Percentiles rank a stretch among this genome's conserved stretches.
Evolutionary conservation across 768 basidiomycete species (phyloP).

Genomic region (Suillus paluster): DNA sequence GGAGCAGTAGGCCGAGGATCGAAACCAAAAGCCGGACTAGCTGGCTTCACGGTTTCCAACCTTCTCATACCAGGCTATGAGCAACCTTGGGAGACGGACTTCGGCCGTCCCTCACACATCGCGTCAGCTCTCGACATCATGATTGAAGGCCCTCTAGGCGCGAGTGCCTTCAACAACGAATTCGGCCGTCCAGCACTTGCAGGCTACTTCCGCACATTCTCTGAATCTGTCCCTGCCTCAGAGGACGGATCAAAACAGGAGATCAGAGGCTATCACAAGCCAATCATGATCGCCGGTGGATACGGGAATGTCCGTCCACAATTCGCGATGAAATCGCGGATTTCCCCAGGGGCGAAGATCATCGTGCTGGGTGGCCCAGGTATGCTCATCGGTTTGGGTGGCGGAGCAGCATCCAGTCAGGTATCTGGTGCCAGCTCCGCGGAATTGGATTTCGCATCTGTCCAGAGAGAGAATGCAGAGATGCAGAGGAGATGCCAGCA

Average conservation of each 20-base stretch:
- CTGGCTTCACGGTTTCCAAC: slow-evolving; percentile 93
- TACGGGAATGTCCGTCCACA: slow-evolving; percentile 89
- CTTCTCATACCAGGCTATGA: slow-evolving; percentile 88
- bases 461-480: slow-evolving; percentile 97
- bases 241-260: slow-evolving; percentile 54
- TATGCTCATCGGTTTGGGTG: slow-evolving; percentile 94
- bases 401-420: slow-evolving; percentile 95
- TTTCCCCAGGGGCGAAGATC: slow-evolving; percentile 83
- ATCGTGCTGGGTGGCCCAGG: slow-evolving; percentile 96
- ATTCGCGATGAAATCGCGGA: slow-evolving; percentile 79
- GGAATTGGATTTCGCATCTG: slow-evolving; percentile 95
- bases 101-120: slow-evolving; percentile 89
- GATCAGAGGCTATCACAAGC: slow-evolving; percentile 97
- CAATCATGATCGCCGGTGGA: slow-evolving; percentile 99
- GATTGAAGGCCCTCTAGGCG: slow-evolving; percentile 94
- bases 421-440: slow-evolving; percentile 89
- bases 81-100: slow-evolving; percentile 97
- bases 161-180: slow-evolving; percentile 97
- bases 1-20: slow-evolving; percentile 95
- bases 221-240: slow-evolving; percentile 68
- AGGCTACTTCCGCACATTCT: slow-evolving; percentile 96
- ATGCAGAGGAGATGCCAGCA: slow-evolving; percentile 98
- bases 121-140: slow-evolving; percentile 96
- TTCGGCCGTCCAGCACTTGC: slow-evolving; percentile 92
- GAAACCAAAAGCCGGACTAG: slow-evolving; percentile 92